A percentile compares a stretch with the other conserved stretches of the same genome.
Evolutionary conservation across 139 green algal genomes (phyloP).

Genomic region (Coelastrella sp.): DNA sequence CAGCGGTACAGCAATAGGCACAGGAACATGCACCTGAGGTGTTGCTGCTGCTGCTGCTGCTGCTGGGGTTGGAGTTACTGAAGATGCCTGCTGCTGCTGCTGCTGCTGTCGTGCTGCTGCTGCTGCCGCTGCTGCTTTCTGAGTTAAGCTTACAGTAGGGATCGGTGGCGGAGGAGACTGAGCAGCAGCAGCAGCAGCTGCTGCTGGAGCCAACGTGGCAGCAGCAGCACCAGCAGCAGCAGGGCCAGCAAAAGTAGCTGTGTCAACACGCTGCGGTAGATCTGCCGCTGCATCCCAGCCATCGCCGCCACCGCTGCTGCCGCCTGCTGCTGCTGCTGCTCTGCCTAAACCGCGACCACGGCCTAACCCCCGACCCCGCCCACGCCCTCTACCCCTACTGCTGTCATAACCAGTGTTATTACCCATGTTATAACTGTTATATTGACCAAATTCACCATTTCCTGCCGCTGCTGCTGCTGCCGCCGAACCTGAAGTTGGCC

Average conservation of each 20-base stretch:
- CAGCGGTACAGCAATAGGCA: background rate
- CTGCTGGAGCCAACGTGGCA: background rate
- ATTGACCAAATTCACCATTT: background rate
- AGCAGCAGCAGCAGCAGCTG: background rate
- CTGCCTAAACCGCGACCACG: background rate
- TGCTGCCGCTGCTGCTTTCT: background rate
- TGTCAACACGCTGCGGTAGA: too few relatives aligned
- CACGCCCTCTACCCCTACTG: background rate
- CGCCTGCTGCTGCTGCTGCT: background rate
- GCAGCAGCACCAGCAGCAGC: background rate
- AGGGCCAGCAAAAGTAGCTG: background rate
- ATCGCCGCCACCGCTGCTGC: background rate
- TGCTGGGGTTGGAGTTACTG: background rate
- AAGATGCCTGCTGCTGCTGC: background rate
- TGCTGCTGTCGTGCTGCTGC: constrained; percentile 20
- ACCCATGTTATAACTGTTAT: background rate
- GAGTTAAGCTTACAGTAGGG: constrained; percentile 6
- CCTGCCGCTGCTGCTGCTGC: background rate
- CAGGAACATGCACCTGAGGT: background rate
- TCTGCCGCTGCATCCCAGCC: background rate
- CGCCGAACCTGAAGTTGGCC: background rate
- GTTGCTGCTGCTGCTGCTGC: constrained; percentile 1
- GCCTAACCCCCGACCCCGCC: background rate
- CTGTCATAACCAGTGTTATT: background rate
- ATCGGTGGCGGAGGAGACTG: background rate